These are phyloP conservation scores for Fraxinus dipetala DNA, from an alignment of 305 asterid genomes.

Conservation along the genomic window DNA sequence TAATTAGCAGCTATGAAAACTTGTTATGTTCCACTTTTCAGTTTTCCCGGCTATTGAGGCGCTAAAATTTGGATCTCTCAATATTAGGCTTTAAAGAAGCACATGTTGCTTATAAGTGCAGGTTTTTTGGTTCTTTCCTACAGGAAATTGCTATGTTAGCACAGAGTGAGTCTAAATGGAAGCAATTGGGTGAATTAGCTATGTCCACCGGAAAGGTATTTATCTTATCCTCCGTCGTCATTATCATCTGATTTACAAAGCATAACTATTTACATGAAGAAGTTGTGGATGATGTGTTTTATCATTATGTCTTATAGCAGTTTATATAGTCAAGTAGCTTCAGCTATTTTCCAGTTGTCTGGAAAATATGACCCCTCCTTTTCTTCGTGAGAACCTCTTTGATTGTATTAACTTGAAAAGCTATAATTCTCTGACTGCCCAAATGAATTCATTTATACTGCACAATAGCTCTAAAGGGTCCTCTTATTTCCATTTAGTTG, in stretches of 20 bases:
- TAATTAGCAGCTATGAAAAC: constrained; percentile 5
- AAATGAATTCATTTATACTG: constrained; percentile 6
- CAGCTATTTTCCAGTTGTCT: background rate
- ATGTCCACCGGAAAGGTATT: constrained; percentile 80
- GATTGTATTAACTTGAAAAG: background rate
- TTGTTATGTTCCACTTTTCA: background rate
- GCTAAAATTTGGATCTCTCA: background rate
- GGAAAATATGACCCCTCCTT: background rate
- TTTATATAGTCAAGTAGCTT: background rate
- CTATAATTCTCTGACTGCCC: background rate
- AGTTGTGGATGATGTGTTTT: background rate
- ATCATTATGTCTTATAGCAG: background rate
- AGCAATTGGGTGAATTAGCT: constrained; percentile 98
- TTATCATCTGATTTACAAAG: background rate
- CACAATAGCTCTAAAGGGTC: constrained; percentile 17
- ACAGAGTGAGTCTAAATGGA: constrained; percentile 90
- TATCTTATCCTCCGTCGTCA: background rate
- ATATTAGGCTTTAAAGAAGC: constrained; percentile 2
- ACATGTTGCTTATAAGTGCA: constrained; percentile 18
- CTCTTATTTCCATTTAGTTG: constrained; percentile 4
- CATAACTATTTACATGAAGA: background rate
- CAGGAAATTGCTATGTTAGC: constrained; percentile 87
- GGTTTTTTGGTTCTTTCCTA: constrained; percentile 20
- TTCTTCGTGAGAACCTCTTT: background rate
- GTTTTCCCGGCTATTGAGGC: background rate